Percentiles rank a stretch among this genome's conserved stretches.
phyloP scores from a whole-genome alignment of 805 yeast species.

The Lachancea nothofagi region DNA sequence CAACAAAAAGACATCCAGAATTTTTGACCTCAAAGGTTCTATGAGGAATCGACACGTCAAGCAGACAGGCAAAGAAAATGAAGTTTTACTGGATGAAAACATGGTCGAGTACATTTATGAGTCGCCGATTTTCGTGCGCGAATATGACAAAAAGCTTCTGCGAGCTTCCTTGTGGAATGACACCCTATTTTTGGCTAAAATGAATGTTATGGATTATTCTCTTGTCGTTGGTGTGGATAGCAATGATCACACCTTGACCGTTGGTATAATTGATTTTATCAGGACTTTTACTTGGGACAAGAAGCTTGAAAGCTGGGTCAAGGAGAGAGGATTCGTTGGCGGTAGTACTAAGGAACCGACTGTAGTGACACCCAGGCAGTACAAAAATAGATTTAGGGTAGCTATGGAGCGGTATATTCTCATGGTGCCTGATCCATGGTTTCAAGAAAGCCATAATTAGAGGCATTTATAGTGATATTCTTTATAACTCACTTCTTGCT shows the following conservation, averaged over 20 bases:
- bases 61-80: constrained; percentile 93
- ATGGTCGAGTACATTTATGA: constrained; percentile 98
- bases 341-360: constrained; percentile 91
- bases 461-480: background rate
- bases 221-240: constrained; percentile 86
- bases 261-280: constrained; percentile 91
- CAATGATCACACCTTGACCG: constrained; percentile 63
- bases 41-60: constrained; percentile 96
- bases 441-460: constrained; percentile 28
- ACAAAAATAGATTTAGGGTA: constrained; percentile 87
- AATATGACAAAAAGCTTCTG: constrained; percentile 78
- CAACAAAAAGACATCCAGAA: constrained; percentile 71
- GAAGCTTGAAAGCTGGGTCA: constrained; percentile 97
- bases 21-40: constrained; percentile 94
- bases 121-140: constrained; percentile 89
- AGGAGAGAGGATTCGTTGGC: constrained; percentile 86
- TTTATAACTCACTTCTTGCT: background rate
- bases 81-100: constrained; percentile 90
- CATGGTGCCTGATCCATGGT: constrained; percentile 81
- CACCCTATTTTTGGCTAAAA: constrained; percentile 84
- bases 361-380: constrained; percentile 93
- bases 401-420: constrained; percentile 95
- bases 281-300: constrained; percentile 98
- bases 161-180: constrained; percentile 93
- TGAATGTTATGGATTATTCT: constrained; percentile 99